Conservation (phyloP, 371 early-diverging fungal genomes). For the Mucor sp. region DNA sequence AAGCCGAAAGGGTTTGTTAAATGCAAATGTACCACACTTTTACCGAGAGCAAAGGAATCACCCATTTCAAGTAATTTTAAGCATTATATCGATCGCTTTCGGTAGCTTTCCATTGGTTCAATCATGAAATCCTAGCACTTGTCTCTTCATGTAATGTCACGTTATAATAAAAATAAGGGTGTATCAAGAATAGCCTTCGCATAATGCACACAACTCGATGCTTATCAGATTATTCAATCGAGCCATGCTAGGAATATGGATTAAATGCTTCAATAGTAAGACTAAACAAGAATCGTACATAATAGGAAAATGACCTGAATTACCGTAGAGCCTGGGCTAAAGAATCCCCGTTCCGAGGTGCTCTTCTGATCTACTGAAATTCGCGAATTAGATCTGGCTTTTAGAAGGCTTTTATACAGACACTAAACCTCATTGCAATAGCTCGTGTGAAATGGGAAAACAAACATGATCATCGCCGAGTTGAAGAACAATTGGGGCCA, state of each 20-base stretch:
- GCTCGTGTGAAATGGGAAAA: background rate
- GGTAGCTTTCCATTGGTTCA: background rate
- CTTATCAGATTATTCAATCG: background rate
- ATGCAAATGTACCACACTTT: background rate
- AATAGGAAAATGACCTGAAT: too few relatives aligned
- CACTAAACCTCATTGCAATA: background rate
- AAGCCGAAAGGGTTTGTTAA: background rate
- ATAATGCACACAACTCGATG: background rate
- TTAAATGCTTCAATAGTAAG: background rate
- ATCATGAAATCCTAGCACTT: background rate
- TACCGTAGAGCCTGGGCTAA: background rate
- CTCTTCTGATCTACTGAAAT: background rate
- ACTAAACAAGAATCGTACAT: too few relatives aligned
- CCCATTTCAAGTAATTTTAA: background rate
- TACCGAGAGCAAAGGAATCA: background rate
- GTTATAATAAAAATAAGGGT: background rate
- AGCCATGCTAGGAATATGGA: background rate
- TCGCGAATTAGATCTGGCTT: background rate
- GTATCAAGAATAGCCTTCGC: background rate
- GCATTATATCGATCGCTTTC: background rate
- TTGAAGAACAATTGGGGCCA: background rate
- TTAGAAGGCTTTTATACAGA: too few relatives aligned
- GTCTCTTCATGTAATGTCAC: background rate
- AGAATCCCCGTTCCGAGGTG: too few relatives aligned
- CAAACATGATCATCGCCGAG: background rate